phyloP scores from a whole-genome alignment of 306 rosid species.

The Quercus aquifolioides region DNA sequence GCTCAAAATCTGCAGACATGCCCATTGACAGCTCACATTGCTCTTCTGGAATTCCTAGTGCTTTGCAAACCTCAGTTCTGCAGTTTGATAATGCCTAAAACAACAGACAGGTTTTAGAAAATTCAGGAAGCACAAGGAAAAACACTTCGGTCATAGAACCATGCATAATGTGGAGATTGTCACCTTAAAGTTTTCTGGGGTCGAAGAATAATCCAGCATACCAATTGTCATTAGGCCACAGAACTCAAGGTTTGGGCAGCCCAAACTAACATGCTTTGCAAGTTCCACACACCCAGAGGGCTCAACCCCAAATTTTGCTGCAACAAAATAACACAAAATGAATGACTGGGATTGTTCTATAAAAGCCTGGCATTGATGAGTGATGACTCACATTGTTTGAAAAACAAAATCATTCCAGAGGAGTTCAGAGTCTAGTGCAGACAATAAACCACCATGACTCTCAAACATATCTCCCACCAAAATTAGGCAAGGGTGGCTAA shows the following conservation, averaged over 20 bases:
- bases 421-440: not conserved
- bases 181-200: constrained; percentile 94
- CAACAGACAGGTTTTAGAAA: constrained; percentile 15
- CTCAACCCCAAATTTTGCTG: constrained; percentile 92
- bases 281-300: constrained; percentile 75
- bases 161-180: not conserved
- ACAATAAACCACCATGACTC: constrained; percentile 12
- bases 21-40: constrained; percentile 93
- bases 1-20: constrained; percentile 93
- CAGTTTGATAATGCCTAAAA: constrained; percentile 63
- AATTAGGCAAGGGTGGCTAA: not conserved
- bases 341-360: constrained; percentile 8
- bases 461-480: not conserved
- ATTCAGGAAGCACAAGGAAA: constrained; percentile 6
- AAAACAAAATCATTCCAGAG: not conserved
- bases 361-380: constrained; percentile 2
- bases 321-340: constrained; percentile 8
- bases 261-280: constrained; percentile 61
- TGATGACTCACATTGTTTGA: not conserved
- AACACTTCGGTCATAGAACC: not conserved
- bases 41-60: constrained; percentile 67
- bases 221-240: constrained; percentile 95
- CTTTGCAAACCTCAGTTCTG: constrained; percentile 76
- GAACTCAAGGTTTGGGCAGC: constrained; percentile 78
- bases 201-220: constrained; percentile 82